These are phyloP conservation scores for Azolla pinnata DNA, from an alignment of 75 land plant species.

Conservation along the genomic window DNA sequence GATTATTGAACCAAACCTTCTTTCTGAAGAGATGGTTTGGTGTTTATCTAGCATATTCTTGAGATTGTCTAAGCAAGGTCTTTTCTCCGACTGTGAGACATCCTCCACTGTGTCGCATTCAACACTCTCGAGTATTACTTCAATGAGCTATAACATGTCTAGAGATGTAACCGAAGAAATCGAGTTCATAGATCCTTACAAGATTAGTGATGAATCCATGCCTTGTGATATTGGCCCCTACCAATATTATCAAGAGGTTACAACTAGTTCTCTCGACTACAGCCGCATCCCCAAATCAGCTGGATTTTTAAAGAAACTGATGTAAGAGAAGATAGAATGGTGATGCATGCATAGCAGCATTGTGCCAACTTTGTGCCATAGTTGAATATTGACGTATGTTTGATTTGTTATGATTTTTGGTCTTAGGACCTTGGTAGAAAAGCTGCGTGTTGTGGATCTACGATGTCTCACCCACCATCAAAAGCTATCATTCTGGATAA, in stretches of 20 bases:
- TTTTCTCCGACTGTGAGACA: constrained; percentile 17
- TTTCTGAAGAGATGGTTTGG: constrained; percentile 60
- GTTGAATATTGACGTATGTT: constrained; percentile 3
- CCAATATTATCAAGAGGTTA: constrained; percentile 30
- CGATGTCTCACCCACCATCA: constrained; percentile 55
- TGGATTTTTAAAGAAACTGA: constrained; percentile 35
- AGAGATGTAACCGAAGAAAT: constrained; percentile 11
- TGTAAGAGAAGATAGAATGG: constrained; percentile 22
- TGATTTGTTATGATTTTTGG: no score
- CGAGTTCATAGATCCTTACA: constrained; percentile 51
- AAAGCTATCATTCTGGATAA: constrained; percentile 92
- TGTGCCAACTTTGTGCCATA: neutral
- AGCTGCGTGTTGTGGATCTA: constrained; percentile 53
- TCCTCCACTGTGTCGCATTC: constrained; percentile 29
- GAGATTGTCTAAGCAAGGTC: constrained; percentile 24
- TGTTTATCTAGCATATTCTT: constrained; percentile 48
- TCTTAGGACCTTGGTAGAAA: constrained; percentile 42
- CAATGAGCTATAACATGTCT: constrained; percentile 1
- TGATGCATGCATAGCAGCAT: no score
- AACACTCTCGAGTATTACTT: constrained; percentile 14
- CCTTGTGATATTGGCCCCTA: constrained; percentile 62
- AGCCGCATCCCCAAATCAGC: constrained; percentile 28
- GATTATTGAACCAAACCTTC: constrained; percentile 37
- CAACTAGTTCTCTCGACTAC: constrained; percentile 32
- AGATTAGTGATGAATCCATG: constrained; percentile 44